Evolutionary conservation across 2,329 filamentous ascomycete species (phyloP), one percentile per base, ranked within the genome.

Genomic region (Leptoxyphium fumago): DNA sequence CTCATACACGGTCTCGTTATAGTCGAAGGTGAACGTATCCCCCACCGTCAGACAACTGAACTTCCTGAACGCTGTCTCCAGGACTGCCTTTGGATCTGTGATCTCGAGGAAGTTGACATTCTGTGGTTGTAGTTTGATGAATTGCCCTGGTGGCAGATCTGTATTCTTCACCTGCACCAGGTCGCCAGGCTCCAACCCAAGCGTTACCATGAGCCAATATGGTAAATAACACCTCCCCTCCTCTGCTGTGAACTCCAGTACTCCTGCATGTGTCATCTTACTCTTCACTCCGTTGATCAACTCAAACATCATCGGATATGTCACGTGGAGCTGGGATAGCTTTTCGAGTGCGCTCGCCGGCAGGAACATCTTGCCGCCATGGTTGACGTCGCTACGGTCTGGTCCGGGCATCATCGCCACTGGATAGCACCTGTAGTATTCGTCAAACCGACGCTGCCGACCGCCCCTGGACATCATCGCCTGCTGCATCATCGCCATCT

Each of bases 391-490:
- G 43, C 84, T 82, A 52, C 91, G 77, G 57, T 95, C 88, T 32
- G 85, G 78, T 2, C 89, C 88, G 10, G 88, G 86, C 49, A 94
- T 78, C 88, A 98, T 96, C 55, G 82, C 80, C 56, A 95, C 76
- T 38, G 91, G 91, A 60, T 96, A 98, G 71, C 88, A 95, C 57
- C 91, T 82, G 67, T 95, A 96, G 70, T 94, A 96, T 65, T 98
- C 91, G 64, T 98, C 89, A 69, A 98, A 98, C 48, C 88, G 84
- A 55, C 86, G 83, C 54, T 66, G 71, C 56, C 62, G 71, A 63
- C 59, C 59, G 28, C 67, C 63, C 49, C 67, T 69, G 30, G 68
- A 68, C 47, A 74, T 60, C 63, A 76, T 71, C 46, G 69, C 67
- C 11, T 67, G 63, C 48, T 73, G 69, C 48, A 75, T 71, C 57